Conservation (phyloP, 192 early-diverging fungal genomes). For the Podila minutissima region DNA sequence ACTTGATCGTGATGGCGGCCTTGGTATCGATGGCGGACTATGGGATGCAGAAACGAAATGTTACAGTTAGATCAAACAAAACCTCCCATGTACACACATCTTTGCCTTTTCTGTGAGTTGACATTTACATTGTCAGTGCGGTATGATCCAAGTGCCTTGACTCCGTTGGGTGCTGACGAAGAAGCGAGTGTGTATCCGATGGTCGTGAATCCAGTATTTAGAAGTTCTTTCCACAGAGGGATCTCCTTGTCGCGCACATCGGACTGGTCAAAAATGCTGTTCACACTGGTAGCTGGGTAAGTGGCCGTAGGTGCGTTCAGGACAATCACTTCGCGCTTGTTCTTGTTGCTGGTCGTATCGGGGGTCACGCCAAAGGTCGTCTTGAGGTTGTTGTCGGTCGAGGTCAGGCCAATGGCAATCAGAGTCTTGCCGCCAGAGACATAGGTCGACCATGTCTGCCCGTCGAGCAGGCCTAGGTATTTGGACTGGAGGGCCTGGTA, state of each 20-base stretch:
- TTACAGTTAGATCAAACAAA: not conserved
- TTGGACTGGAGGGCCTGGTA: constrained; percentile 18
- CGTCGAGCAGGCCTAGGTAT: not conserved
- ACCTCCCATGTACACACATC: too few species aligned
- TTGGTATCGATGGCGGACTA: not conserved
- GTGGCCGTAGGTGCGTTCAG: constrained; percentile 6
- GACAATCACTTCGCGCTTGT: not conserved
- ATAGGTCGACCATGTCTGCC: constrained; percentile 6
- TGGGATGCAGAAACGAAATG: not conserved
- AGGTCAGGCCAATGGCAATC: constrained; percentile 26
- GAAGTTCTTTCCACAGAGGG: not conserved
- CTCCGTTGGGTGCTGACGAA: not conserved
- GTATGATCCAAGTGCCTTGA: not conserved
- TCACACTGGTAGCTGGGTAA: constrained; percentile 11
- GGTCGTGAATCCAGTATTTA: constrained; percentile 8
- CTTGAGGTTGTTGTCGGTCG: not conserved
- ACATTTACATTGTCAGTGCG: not conserved
- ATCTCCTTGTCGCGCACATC: constrained; percentile 15
- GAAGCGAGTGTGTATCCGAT: constrained; percentile 8
- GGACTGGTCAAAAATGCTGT: constrained; percentile 9
- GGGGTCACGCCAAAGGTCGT: constrained; percentile 8
- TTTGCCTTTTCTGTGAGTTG: not conserved
- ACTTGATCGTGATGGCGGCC: constrained; percentile 12
- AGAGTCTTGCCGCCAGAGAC: constrained; percentile 14
- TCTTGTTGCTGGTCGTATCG: constrained; percentile 3